Evolutionary conservation across 345 rosid species (phyloP), one percentile per base, ranked within the genome.

Genomic region (Syzygium aromaticum): DNA sequence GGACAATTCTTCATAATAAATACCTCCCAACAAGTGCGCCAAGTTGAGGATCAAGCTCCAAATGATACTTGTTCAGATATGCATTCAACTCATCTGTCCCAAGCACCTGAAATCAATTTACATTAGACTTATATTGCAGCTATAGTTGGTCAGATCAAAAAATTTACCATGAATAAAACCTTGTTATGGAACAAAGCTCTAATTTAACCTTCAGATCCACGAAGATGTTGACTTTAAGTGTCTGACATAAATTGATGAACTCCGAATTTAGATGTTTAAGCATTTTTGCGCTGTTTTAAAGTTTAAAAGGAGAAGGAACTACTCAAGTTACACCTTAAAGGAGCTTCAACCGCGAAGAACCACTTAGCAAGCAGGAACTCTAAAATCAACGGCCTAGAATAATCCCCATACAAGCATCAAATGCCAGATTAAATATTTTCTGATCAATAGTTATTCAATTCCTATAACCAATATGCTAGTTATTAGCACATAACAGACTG

Each of bases 21-120:
- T 91, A 96, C 99, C 98, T 93, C 73, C 98, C 98, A 90, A 95
- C 99, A 49, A 96, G 98, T 27, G 98, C 93, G 86, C 96, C 99
- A 17, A 98, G 95, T 93, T 95, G 97, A 88, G 99, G 94, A 86
- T 98, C 99, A 88, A 96, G 97, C 93, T 96, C 98, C 86, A 98
- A 89, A 86, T 91, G 96, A 89, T 98, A 98, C 86, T 98, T 96
- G 85, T 94, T 93, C 89, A 98, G 93, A 90, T 98, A 96, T n/a
- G 94, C 96, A 91, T 95, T 94, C 87, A 96, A 92, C 85, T 95
- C 98, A 90, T 96, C 99, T 7, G 98, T 96, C 86, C 99, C 99
- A 88, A 98, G 92, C 38, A 98, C 99, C 99, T 96, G 43, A 52
- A 84, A 53, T 28, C 43, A 84, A 84, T 53, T 84, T 84, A 54